These are phyloP conservation scores for Hyaloscypha hepaticicola DNA, from an alignment of 495 filamentous ascomycete genomes.

Conservation along the genomic window DNA sequence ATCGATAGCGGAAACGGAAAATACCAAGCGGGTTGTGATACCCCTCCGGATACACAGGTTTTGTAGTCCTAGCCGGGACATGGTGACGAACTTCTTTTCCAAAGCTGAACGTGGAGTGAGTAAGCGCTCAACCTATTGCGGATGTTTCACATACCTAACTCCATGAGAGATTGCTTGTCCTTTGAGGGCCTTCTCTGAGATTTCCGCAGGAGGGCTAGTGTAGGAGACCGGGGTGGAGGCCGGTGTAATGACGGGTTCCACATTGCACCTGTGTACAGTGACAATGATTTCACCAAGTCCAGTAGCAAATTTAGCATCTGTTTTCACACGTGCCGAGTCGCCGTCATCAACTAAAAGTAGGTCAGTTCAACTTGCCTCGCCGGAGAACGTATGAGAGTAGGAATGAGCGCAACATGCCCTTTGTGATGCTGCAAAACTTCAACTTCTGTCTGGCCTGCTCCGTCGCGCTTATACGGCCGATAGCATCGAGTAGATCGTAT, in stretches of 20 bases:
- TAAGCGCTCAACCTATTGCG: neutral
- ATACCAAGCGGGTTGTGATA: conserved; percentile 30
- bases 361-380: conserved; percentile 11
- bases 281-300: conserved; percentile 33
- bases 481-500: neutral
- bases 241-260: neutral
- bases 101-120: neutral
- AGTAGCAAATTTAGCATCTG: conserved; percentile 28
- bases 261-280: conserved; percentile 13
- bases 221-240: neutral
- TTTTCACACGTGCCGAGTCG: conserved; percentile 29
- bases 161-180: conserved; percentile 38
- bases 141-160: conserved; percentile 27
- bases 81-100: neutral
- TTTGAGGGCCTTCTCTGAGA: conserved; percentile 39
- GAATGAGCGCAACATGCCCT: conserved; percentile 21
- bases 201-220: conserved; percentile 22
- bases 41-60: conserved; percentile 13
- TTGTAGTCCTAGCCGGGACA: neutral
- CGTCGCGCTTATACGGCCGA: conserved; percentile 3
- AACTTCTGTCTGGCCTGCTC: conserved; percentile 13
- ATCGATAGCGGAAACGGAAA: conserved; percentile 37
- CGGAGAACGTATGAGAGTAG: neutral
- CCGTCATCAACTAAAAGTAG: conserved; percentile 32
- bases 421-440: conserved; percentile 33